Percentiles rank a stretch among this genome's conserved stretches.
phyloP scores from a whole-genome alignment of 305 asterid species.

The Solanum aculeatissimum region DNA sequence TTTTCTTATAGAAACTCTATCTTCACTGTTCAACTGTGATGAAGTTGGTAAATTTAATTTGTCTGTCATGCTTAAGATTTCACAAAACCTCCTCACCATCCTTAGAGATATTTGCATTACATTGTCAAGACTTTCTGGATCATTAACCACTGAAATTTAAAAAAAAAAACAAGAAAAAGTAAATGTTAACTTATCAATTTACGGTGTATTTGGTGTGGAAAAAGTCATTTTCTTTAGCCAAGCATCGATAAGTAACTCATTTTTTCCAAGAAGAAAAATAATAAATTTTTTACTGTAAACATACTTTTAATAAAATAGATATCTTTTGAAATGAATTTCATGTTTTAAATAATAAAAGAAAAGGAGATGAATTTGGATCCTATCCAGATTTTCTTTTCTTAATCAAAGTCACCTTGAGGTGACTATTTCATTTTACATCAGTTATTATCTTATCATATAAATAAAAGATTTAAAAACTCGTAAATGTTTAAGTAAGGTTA shows the following conservation, averaged over 20 bases:
- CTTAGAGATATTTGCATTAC: conserved; percentile 52
- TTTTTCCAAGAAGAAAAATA: too few relatives aligned
- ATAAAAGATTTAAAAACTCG: not conserved
- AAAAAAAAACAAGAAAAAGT: not conserved
- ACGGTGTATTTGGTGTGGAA: not conserved
- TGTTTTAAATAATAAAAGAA: not conserved
- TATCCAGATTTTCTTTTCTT: not conserved
- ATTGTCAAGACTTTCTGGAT: conserved; percentile 29
- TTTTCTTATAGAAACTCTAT: conserved; percentile 28
- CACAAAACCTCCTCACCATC: conserved; percentile 49
- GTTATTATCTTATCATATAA: too few relatives aligned
- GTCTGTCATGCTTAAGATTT: conserved; percentile 32
- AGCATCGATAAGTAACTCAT: too few relatives aligned
- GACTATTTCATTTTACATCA: too few relatives aligned
- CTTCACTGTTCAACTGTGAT: conserved; percentile 24
- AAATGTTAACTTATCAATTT: not conserved
- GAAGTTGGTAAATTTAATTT: conserved; percentile 23
- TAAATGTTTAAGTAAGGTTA: not conserved
- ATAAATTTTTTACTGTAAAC: too few relatives aligned
- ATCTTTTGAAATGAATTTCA: not conserved
- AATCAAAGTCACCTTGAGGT: not conserved
- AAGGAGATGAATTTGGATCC: not conserved
- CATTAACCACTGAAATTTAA: conserved; percentile 34
- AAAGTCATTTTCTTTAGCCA: not conserved
- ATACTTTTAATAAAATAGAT: not conserved